These are phyloP conservation scores for Aspergillus pseudonomiae DNA, from an alignment of 2,329 filamentous ascomycete species.

Conservation along the genomic window DNA sequence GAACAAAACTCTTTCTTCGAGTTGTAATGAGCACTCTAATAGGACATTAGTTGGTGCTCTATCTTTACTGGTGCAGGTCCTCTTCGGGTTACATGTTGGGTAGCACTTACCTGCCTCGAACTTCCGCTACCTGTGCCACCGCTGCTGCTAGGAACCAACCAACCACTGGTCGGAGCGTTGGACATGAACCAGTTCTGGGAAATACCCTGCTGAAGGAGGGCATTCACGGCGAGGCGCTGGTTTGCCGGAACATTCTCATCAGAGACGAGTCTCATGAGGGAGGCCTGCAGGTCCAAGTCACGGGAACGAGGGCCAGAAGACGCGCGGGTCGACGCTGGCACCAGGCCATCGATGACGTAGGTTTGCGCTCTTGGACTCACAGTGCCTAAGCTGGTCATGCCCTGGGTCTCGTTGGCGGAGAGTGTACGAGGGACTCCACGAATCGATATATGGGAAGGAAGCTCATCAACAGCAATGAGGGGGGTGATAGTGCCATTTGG, in stretches of 20 bases:
- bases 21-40: constrained; percentile 16
- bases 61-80: not conserved
- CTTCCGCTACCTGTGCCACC: constrained; percentile 12
- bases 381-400: constrained; percentile 48
- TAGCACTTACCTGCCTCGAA: constrained; percentile 25
- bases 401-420: constrained; percentile 40
- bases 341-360: constrained; percentile 38
- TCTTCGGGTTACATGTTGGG: not conserved
- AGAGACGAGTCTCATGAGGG: constrained; percentile 24
- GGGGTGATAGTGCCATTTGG: constrained; percentile 45
- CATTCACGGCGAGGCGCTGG: constrained; percentile 27
- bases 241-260: constrained; percentile 24
- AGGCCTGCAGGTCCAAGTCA: constrained; percentile 23
- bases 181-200: constrained; percentile 22
- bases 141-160: constrained; percentile 21
- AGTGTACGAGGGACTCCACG: constrained; percentile 42
- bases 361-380: constrained; percentile 33
- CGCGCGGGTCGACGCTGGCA: constrained; percentile 8
- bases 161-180: constrained; percentile 16
- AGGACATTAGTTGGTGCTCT: not conserved
- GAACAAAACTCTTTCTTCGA: constrained; percentile 77
- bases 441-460: constrained; percentile 42
- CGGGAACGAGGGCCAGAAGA: constrained; percentile 13
- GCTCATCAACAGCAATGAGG: constrained; percentile 50
- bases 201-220: constrained; percentile 24